phyloP scores from a whole-genome alignment of 169 alveolate genomes.

The Babesia gibsoni region DNA sequence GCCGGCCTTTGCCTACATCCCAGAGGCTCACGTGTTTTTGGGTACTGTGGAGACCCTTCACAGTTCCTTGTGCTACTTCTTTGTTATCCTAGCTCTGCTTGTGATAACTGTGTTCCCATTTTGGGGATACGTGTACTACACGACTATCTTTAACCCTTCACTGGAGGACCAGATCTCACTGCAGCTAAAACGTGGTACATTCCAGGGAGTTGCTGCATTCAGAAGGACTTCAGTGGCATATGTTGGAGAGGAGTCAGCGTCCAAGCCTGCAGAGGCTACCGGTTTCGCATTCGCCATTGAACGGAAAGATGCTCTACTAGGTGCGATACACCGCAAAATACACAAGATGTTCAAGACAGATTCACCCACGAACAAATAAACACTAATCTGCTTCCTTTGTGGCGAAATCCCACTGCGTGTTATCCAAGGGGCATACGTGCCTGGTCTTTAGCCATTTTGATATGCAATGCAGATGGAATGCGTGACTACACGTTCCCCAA shows the following conservation, averaged over 20 bases:
- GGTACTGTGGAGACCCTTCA: conserved; percentile 68
- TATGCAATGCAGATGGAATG: conserved; percentile 98
- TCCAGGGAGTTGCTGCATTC: conserved; percentile 52
- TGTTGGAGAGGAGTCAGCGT: conserved; percentile 41
- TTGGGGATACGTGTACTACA: conserved; percentile 56
- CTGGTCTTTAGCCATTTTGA: conserved; percentile 97
- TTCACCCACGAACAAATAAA: conserved; percentile 68
- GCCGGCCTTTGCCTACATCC: conserved; percentile 56
- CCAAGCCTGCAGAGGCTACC: conserved; percentile 2
- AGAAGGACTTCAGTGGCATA: conserved; percentile 55
- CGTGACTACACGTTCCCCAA: conserved; percentile 99
- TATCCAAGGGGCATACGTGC: conserved; percentile 97
- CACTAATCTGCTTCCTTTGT: conserved; percentile 84
- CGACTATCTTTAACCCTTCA: conserved; percentile 61
- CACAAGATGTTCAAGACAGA: conserved; percentile 47
- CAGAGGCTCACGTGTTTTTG: conserved; percentile 70
- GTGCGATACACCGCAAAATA: conserved; percentile 62
- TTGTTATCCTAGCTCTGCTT: conserved; percentile 36
- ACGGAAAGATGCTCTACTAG: conserved; percentile 64
- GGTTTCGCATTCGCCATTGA: conserved; percentile 74
- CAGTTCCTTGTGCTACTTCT: conserved; percentile 57
- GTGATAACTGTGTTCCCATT: conserved; percentile 65
- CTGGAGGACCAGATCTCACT: conserved; percentile 68
- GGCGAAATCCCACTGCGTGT: conserved; percentile 91
- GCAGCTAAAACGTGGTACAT: conserved; percentile 65